Percentiles rank a stretch among this genome's conserved stretches.
Evolutionary conservation across 2,329 filamentous ascomycete species (phyloP).

Genomic region (Penicillium sp.): DNA sequence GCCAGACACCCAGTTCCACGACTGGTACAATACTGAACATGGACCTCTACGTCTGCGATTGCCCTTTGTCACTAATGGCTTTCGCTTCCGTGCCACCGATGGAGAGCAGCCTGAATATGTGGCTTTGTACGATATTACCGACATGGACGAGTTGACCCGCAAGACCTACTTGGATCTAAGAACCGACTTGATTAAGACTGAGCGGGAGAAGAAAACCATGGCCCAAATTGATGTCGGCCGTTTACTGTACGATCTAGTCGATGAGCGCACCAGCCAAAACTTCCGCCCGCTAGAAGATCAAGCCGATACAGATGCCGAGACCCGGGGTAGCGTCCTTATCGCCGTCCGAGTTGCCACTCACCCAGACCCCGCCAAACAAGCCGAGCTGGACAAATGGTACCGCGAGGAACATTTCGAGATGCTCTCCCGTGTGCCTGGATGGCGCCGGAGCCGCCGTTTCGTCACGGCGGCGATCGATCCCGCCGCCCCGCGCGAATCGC

Average conservation of each 20-base stretch:
- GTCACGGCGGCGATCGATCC: slow-evolving; percentile 57
- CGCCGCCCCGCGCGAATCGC: slow-evolving; percentile 47
- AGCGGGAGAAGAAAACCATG: slow-evolving; percentile 54
- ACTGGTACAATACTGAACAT: slow-evolving; percentile 93
- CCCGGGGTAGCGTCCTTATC: slow-evolving; percentile 51
- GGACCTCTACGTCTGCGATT: slow-evolving; percentile 70
- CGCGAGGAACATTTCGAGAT: slow-evolving; percentile 64
- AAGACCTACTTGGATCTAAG: slow-evolving; percentile 52
- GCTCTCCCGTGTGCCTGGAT: slow-evolving; percentile 66
- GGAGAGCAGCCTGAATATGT: slow-evolving; percentile 58
- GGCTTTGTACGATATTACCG: slow-evolving; percentile 71
- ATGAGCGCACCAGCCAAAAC: slow-evolving; percentile 46
- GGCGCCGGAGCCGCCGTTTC: slow-evolving; percentile 65
- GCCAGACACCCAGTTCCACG: slow-evolving; percentile 64
- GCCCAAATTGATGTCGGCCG: slow-evolving; percentile 60
- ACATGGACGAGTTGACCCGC: slow-evolving; percentile 61
- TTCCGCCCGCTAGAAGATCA: slow-evolving; percentile 55
- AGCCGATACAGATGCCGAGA: slow-evolving; percentile 48
- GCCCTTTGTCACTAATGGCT: slow-evolving; percentile 65
- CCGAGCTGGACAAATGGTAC: slow-evolving; percentile 61
- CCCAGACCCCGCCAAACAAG: slow-evolving; percentile 43
- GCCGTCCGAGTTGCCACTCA: slow-evolving; percentile 53
- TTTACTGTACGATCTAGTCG: slow-evolving; percentile 60
- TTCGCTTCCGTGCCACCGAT: slow-evolving; percentile 66
- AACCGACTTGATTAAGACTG: slow-evolving; percentile 45